Base-by-base conservation (phyloP, 2,329 filamentous ascomycete species). In the Zymoseptoria ardabiliae region DNA sequence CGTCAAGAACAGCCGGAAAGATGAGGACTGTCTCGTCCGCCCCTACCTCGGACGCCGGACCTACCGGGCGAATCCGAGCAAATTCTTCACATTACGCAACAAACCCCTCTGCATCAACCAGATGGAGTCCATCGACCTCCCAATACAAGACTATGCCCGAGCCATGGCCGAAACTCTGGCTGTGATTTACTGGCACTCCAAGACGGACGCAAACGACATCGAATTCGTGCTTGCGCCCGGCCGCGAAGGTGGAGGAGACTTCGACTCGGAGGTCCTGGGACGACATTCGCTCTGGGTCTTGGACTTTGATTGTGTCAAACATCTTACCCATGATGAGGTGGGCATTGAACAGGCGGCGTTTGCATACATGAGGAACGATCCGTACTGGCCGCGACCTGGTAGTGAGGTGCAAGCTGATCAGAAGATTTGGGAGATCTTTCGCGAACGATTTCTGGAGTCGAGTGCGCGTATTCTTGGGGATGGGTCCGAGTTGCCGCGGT, bases 301-400 rank as follows among this genome's bases (percentile, higher is more conserved):
- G 79, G 77, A 87, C 82, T 75, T 85, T 78, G 70, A 84, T 77
- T 54, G 83, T 82, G 69, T 83, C 79, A 63, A 84, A 68, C 63
- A 82, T 75, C 60, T 85, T 75, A 51, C 69, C 0, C 74, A 79
- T 72, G 73, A 80, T 53, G 57, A 63, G 1, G 58, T 59, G 0
- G 80, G 80, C 0, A 64, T 82, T 0, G 58, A 73, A 10, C 70
- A 75, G 45, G 78, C 79, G 1, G 77, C 75, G 0, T 61, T 58
- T 1, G 75, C 76, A 0, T 83, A 81, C 54, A 76, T 72, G 65
- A 69, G 70, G 4, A 84, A 83, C 54, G 81, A 83, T 57, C 80
- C 79, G 0, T 84, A 75, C 58, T 83, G 75, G 63, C 80, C 80
- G 2, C 72, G 75, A 0, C 79, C 77, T 11, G 55, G 45, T 10